Evolutionary conservation across 352 stramenopile genomes (phyloP), one percentile per base, ranked within the genome.

Genomic region (Sclerospora graminicola): DNA sequence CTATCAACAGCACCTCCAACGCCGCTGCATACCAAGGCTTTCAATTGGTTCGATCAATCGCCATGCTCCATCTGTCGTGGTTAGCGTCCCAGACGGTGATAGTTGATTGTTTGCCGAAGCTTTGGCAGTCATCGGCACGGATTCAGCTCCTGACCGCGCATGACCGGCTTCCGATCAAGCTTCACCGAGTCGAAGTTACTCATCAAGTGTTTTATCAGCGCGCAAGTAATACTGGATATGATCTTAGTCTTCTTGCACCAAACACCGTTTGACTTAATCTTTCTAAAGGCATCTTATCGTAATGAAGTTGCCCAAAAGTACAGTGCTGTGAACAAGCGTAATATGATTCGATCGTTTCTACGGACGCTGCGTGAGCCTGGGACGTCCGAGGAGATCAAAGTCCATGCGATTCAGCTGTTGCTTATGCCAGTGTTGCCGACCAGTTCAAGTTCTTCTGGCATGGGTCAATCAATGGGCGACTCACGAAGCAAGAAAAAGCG

Each of bases 181-280:
- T 95, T 60, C 89, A 97, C 31, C n/a, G 95, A 99, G 69, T 97
- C 91, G 1, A 95, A 95, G 37, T 47, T 96, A 41, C 59, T 98
- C 24, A 82, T 96, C 21, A 96, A 96, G 54, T 96, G 95, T 57
- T 68, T 99, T 28, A 85, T 98, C 14, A 76, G 98, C 51, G 84
- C 96, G 2, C 91, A 98, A 62, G 75, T 98, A 27, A 64, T 98
- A 29, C 84, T 98, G 49, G 95, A 98, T 30, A 82, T 98, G 63
- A 68, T 98, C 5, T 78, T 75, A 1, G 88, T 97, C 11, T 98
- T 98, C 47, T 43, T 98, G 30, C 86, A 98, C 41, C 90, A 78
- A 23, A 90, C 81, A 23, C 83, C 83, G 7, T 82, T 95, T 34
- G 94, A 98, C 60, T 98, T 97, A 42, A 91, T 74, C 18, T 98